These are phyloP conservation scores for Penicillium brevicompactum DNA, from an alignment of 2,329 filamentous ascomycete genomes.

Conservation along the genomic window DNA sequence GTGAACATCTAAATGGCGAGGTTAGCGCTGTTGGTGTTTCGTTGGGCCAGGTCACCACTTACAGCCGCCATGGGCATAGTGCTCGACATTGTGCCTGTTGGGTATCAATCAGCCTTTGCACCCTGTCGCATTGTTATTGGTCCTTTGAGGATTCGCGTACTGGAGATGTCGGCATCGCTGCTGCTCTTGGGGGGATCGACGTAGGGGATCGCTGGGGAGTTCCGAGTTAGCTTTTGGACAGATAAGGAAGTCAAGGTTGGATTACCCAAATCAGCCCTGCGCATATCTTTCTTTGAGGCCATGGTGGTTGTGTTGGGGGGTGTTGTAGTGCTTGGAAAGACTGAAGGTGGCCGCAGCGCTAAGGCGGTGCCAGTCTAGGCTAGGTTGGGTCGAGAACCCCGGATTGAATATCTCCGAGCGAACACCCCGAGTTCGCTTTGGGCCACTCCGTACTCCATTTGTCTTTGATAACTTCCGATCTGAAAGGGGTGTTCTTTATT, in stretches of 20 bases:
- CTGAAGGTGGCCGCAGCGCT: conserved; percentile 7
- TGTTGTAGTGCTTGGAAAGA: not conserved
- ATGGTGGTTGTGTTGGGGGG: conserved; percentile 37
- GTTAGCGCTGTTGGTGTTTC: conserved; percentile 21
- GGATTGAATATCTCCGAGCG: conserved; percentile 10
- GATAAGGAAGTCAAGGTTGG: not conserved
- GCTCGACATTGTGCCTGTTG: conserved; percentile 63
- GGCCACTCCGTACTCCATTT: not conserved
- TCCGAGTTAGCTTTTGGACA: conserved; percentile 2
- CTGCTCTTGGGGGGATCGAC: conserved; percentile 71
- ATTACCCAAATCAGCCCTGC: conserved; percentile 70
- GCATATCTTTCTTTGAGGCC: conserved; percentile 75
- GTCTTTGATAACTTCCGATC: not conserved
- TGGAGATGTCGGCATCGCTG: conserved; percentile 68
- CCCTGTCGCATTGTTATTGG: not conserved
- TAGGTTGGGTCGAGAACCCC: conserved; percentile 7
- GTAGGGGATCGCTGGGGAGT: conserved; percentile 76
- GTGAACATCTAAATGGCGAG: conserved; percentile 71
- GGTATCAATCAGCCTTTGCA: conserved; percentile 19
- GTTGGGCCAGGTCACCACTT: conserved; percentile 36
- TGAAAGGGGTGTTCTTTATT: not conserved
- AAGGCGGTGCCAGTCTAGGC: conserved; percentile 12
- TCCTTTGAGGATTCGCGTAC: conserved; percentile 54
- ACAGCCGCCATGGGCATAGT: conserved; percentile 92
- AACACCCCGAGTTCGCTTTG: not conserved